phyloP scores from a whole-genome alignment of 495 filamentous ascomycete genomes.

The Aspergillus biplanus region DNA sequence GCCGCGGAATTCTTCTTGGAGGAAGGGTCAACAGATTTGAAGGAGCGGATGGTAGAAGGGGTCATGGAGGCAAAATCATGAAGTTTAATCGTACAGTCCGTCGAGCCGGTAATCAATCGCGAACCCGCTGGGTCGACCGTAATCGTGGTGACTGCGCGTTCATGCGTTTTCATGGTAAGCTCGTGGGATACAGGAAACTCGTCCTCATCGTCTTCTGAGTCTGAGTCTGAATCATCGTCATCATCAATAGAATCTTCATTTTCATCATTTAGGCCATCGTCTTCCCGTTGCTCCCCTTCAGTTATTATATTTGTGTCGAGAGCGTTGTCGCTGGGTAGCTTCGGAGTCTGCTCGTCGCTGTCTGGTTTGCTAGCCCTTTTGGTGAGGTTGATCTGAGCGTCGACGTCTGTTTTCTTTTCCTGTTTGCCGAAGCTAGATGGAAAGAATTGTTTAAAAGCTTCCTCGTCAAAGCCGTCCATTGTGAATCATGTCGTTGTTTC shows the following conservation, averaged over 20 bases:
- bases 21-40: conserved; percentile 89
- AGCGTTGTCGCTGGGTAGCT: conserved; percentile 9
- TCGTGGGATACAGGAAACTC: conserved; percentile 95
- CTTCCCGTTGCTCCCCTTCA: conserved; percentile 31
- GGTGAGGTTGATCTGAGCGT: conserved; percentile 76
- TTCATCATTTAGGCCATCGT: conserved; percentile 16
- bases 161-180: conserved; percentile 88
- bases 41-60: conserved; percentile 87
- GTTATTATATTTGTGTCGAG: conserved; percentile 19
- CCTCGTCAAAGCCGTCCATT: conserved; percentile 74
- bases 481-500: conserved; percentile 11
- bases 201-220: conserved; percentile 66
- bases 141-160: conserved; percentile 80
- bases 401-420: conserved; percentile 69
- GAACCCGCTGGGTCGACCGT: conserved; percentile 84
- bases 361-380: conserved; percentile 55
- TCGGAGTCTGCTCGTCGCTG: conserved; percentile 20
- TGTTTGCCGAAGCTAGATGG: conserved; percentile 89
- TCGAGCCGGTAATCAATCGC: conserved; percentile 84
- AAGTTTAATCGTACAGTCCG: conserved; percentile 87
- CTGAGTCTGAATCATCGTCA: conserved; percentile 57
- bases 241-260: conserved; percentile 49
- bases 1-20: conserved; percentile 70
- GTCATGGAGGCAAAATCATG: conserved; percentile 98
- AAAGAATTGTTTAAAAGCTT: conserved; percentile 80